Evolutionary conservation across 2,329 filamentous ascomycete genomes (phyloP), one percentile per base, ranked within the genome.

Genomic region (Arthroderma sp.): DNA sequence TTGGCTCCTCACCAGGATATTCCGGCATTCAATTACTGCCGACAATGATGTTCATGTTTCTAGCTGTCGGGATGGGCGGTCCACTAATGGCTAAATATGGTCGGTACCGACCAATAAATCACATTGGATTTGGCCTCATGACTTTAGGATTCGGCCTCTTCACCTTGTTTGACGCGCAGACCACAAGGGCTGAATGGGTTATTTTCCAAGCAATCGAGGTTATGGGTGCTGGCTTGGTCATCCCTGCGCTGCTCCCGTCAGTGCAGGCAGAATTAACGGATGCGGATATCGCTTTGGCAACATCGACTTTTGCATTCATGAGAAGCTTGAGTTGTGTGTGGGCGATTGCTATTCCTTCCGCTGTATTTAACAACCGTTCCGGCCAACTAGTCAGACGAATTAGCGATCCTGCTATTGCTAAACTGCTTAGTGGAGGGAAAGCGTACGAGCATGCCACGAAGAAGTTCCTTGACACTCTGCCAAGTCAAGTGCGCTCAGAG

Each of bases 21-120:
- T 58, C 64, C 2, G 58, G 63, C 1, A 49, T 64, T 2, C 44
- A 53, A 2, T 48, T 64, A 2, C 51, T 65, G 5, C 56, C 64
- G n/a, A 56, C 49, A 2, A 43, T 58, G 4, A 48, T 54, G 0
- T 42, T 54, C 3, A 44, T 58, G 1, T 54, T 60, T 0, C 48
- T 52, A 4, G 61, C 56, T 1, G 43, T 33, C 11, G 56, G 61
- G 31, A 34, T 62, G 4, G 53, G 50, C 7, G 64, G 61, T 4
- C 42, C 55, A 2, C 22, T 65, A 3, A 51, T 68, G 29, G 55
- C 58, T 1, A 53, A 55, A n/a, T 55, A 51, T 7, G 65, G 64
- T 0, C 49, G 41, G 4, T 69, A 66, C 45, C 49, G 51, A 5
- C 52, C 54, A 1, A 46, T 62, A 2, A 61, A 63, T 29, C 45